A percentile compares a stretch with the other conserved stretches of the same genome.
Evolutionary conservation across 1,139 yeast genomes (phyloP).

Genomic region (Yamadazyma diddensiae): DNA sequence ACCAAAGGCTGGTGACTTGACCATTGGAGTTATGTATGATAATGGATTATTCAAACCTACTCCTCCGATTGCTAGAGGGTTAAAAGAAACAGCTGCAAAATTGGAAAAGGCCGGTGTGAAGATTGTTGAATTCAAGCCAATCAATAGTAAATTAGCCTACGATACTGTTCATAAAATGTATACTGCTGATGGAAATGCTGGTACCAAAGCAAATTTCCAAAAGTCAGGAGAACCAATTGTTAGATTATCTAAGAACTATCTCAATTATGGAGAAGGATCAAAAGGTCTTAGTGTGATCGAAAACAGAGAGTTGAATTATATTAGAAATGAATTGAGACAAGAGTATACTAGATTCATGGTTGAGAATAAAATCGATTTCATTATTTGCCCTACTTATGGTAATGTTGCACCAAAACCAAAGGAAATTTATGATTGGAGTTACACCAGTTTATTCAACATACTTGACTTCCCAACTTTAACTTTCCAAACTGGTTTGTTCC

Average conservation of each 20-base stretch:
- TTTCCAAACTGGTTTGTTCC: conserved; percentile 60
- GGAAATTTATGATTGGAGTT: conserved; percentile 71
- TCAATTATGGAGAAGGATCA: conserved; percentile 58
- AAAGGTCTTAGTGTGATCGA: conserved; percentile 38
- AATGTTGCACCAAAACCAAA: conserved; percentile 72
- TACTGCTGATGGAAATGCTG: conserved; percentile 58
- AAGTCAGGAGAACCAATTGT: conserved; percentile 65
- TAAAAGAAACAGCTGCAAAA: conserved; percentile 24
- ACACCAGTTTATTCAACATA: conserved; percentile 65
- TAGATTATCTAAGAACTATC: conserved; percentile 58
- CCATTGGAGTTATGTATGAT: conserved; percentile 39
- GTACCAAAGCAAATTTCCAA: conserved; percentile 47
- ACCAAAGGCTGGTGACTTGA: conserved; percentile 39
- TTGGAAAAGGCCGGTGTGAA: conserved; percentile 32
- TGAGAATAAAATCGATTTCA: conserved; percentile 59
- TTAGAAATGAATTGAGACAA: conserved; percentile 56
- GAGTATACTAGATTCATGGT: conserved; percentile 52
- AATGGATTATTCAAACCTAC: conserved; percentile 38
- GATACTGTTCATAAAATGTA: conserved; percentile 52
- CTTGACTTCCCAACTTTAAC: conserved; percentile 61
- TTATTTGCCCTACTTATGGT: conserved; percentile 64
- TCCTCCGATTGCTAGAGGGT: conserved; percentile 54
- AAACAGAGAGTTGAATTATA: conserved; percentile 45
- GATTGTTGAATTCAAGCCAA: conserved; percentile 47
- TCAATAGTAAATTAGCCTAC: conserved; percentile 47